Percentiles rank a stretch among this genome's conserved stretches.
Evolutionary conservation across 495 filamentous ascomycete species (phyloP).

Genomic region (Lasiosphaeria ovina): DNA sequence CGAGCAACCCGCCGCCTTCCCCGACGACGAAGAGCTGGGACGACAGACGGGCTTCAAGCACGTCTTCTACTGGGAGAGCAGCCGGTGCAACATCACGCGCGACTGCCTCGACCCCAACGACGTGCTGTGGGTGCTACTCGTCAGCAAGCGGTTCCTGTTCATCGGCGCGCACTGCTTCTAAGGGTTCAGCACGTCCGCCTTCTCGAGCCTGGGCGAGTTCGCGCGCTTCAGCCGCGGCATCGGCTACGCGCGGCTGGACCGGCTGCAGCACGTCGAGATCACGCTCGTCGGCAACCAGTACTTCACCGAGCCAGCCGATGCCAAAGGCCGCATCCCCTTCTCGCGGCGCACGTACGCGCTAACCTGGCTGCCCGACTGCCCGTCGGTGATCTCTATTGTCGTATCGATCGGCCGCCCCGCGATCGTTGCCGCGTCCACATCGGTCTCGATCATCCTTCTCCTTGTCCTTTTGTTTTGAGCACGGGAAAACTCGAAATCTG

Average conservation of each 20-base stretch:
- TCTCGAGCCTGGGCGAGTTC: conserved; percentile 44
- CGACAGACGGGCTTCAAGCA: conserved; percentile 24
- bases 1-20: conserved; percentile 19
- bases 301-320: conserved; percentile 12
- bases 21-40: conserved; percentile 13
- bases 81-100: conserved; percentile 22
- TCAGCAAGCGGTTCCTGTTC: conserved; percentile 34
- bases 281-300: conserved; percentile 30
- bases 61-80: conserved; percentile 33
- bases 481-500: conserved; percentile 93
- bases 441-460: conserved; percentile 48
- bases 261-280: conserved; percentile 39
- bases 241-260: conserved; percentile 27
- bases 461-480: conserved; percentile 69
- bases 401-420: conserved; percentile 30
- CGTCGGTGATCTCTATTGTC: conserved; percentile 44
- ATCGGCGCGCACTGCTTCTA: conserved; percentile 41
- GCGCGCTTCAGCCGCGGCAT: conserved; percentile 38
- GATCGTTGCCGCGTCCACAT: conserved; percentile 11
- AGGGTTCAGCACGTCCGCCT: conserved; percentile 44
- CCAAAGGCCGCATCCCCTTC: conserved; percentile 6
- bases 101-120: conserved; percentile 25
- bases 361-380: conserved; percentile 26
- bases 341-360: conserved; percentile 31
- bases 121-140: conserved; percentile 27